Evolutionary conservation across 116 monocot genomes (phyloP), one percentile per base, ranked within the genome.

Genomic region (Trichopus zeylanicus): DNA sequence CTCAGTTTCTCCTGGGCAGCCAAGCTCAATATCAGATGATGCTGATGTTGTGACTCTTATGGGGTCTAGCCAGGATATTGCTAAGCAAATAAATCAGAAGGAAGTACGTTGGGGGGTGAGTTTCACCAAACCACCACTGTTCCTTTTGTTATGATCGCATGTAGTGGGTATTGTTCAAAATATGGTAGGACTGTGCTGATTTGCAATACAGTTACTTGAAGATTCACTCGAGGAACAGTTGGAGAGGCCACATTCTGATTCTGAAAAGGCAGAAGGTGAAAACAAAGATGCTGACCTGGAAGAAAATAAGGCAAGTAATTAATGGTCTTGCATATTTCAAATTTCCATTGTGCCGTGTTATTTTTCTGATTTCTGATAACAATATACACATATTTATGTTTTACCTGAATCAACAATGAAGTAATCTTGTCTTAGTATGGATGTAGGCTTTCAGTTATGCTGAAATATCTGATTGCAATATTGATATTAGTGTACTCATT

Each of bases 21-120:
- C 98, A 0, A 57, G 68, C 33, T 74, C 81, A 21, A 83, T 88
- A 63, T 69, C 75, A 73, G 88, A 99, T 74, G 98, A 99, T 48
- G 33, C 69, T 1, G 92, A 99, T 24, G 80, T 75, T 69, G 69
- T 85, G 33, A 78, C 77, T 62, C 59, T 92, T 37, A 70, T 88
- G 31, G 85, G 92, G 54, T 75, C 57, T 53, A 82, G 71, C 65
- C 82, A 88, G 47, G 92, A 99, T 64, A 65, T 67, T 66, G 85
- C 92, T 51, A 85, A 85, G 57, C 78, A 82, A 37, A 80, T 92
- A 69, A 99, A 99, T 79, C 85, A 81, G 80, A 99, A 99, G 64
- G 92, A 99, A 85, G 73, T 99, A 42, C 85, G 48, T 18, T 99
- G 98, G 98, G 92, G 98, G 65, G 92, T 98, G 59, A 73, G 98